Evolutionary conservation across 2,329 filamentous ascomycete species (phyloP), one percentile per base, ranked within the genome.

Genomic region (Colletotrichum tamarilloi): DNA sequence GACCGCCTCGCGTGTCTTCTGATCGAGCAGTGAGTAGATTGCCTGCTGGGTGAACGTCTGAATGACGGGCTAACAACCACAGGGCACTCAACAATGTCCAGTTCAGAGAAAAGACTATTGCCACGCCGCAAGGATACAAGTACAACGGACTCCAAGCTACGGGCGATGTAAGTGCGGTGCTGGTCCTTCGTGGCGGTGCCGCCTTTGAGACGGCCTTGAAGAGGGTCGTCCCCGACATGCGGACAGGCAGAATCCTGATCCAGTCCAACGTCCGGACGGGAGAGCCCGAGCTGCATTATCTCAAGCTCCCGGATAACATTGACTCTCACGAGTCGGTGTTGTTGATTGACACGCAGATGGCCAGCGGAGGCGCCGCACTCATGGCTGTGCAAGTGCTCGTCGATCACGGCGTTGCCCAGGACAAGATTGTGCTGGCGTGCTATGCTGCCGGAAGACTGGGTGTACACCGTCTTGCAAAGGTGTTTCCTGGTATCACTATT

Each of bases 321-420:
- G 85, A 89, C 73, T 82, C 89, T 55, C 93, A 98, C 79, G 92
- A 94, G 76, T 93, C 93, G 62, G 95, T 99, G 22, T 86, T 99
- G 73, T 86, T 99, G 8, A 86, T 98, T 24, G 97, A 98, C 82
- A 92, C 95, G 16, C 97, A 99, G 81, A 98, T 98, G 93, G 95
- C 94, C 30, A 95, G 93, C 74, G 97, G 97, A 56, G 96, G 95
- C 46, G 90, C 91, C 19, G 91, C 90, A 1, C 85, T 99, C 71
- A 99, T 99, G 97, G 95, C 97, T 1, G 95, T 98, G 55, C 93
- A 97, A 79, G 94, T 98, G n/a, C 86, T 99, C 66, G 91, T 98
- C 19, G 97, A 99, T 81, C 95, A 98, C 79, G 97, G 97, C 12
- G 95, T 98, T 7, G 85, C 90, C 6, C 92, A 97, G 80, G 90